These are phyloP conservation scores for Tolypocladium nubicola DNA, from an alignment of 2,329 filamentous ascomycete species.

Conservation along the genomic window DNA sequence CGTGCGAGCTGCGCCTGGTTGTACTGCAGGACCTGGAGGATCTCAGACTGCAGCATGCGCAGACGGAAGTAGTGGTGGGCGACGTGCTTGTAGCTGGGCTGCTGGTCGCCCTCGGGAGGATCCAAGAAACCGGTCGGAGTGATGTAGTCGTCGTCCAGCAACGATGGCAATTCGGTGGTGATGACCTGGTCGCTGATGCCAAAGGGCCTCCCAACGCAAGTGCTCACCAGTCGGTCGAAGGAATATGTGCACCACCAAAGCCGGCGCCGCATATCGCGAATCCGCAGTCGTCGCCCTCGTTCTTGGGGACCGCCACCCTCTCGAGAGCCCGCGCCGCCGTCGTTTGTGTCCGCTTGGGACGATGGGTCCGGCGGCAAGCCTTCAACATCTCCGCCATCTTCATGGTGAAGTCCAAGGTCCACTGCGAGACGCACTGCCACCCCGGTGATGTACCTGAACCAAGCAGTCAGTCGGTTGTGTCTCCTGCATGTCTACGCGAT, in stretches of 20 bases:
- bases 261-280: constrained; percentile 73
- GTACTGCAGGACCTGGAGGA: constrained; percentile 85
- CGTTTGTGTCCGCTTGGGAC: constrained; percentile 22
- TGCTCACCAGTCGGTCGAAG: constrained; percentile 87
- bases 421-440: constrained; percentile 85
- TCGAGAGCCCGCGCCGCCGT: constrained; percentile 17
- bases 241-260: constrained; percentile 98
- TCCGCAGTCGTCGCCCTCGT: constrained; percentile 67
- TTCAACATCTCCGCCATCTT: constrained; percentile 63
- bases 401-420: constrained; percentile 85
- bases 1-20: constrained; percentile 77
- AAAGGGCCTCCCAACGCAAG: constrained; percentile 86
- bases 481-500: background rate
- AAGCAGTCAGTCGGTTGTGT: background rate
- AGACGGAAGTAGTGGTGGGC: constrained; percentile 88
- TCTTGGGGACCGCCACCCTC: constrained; percentile 26
- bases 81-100: constrained; percentile 80
- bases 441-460: constrained; percentile 71
- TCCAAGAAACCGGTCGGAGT: constrained; percentile 65
- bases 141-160: constrained; percentile 81
- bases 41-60: constrained; percentile 83
- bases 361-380: constrained; percentile 41
- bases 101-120: constrained; percentile 42
- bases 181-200: constrained; percentile 94
- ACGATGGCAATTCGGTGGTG: constrained; percentile 86